Percentiles rank a stretch among this genome's conserved stretches.
Conservation (phyloP, 257 asterid genomes). For the Nicotiana paniculata region DNA sequence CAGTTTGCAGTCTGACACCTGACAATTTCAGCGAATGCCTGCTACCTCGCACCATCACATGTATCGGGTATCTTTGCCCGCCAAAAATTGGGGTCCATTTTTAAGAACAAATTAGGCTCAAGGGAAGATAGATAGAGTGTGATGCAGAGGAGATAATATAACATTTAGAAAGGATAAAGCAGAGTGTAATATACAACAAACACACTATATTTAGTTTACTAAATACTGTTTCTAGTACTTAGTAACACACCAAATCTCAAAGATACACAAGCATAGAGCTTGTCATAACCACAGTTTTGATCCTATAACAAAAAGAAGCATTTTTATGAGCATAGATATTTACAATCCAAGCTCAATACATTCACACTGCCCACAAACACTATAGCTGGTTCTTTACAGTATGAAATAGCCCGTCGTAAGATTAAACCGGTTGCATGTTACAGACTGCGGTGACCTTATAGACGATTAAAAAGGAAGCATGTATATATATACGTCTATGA, state of each 20-base stretch:
- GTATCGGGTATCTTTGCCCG: too few relatives aligned
- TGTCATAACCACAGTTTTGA: conserved; percentile 3
- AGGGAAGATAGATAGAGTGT: not conserved
- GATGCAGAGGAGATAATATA: not conserved
- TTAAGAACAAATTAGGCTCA: not conserved
- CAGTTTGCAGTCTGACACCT: not conserved
- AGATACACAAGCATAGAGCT: not conserved
- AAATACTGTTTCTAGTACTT: not conserved
- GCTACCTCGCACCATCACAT: not conserved
- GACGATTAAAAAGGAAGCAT: conserved; percentile 9
- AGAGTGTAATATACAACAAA: not conserved
- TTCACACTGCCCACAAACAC: conserved; percentile 18
- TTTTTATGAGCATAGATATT: conserved; percentile 32
- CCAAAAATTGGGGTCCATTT: not conserved
- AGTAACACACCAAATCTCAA: not conserved
- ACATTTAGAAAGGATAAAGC: not conserved
- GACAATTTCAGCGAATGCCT: not conserved
- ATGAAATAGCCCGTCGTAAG: not conserved
- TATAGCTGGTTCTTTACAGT: conserved; percentile 17
- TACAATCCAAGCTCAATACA: conserved; percentile 40
- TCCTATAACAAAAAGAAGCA: conserved; percentile 23
- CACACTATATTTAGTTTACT: not conserved
- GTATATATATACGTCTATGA: conserved; percentile 22
- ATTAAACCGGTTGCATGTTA: not conserved
- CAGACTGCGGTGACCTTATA: not conserved